Evolutionary conservation across 352 stramenopile species (phyloP).

Genomic region (Pythium coloratum): DNA sequence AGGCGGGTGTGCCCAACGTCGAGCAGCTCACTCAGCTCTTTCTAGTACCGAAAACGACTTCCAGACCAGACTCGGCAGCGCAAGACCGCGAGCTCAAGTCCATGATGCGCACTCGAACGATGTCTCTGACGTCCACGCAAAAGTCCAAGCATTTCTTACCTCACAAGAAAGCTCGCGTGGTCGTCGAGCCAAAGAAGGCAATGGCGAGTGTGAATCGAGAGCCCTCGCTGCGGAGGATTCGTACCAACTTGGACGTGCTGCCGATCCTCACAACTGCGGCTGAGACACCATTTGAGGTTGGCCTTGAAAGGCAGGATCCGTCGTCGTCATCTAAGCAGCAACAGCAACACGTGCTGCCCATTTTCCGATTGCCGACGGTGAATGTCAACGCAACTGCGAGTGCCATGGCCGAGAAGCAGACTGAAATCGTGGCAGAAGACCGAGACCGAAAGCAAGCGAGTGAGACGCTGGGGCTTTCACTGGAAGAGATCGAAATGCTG

Average conservation of each 20-base stretch:
- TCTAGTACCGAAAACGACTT: constrained; percentile 19
- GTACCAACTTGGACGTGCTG: constrained; percentile 58
- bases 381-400: constrained; percentile 44
- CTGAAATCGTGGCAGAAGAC: constrained; percentile 49
- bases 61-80: constrained; percentile 10
- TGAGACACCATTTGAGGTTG: constrained; percentile 76
- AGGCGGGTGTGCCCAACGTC: constrained; percentile 28
- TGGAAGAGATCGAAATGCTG: constrained; percentile 67
- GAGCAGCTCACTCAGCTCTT: constrained; percentile 51
- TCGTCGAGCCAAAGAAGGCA: constrained; percentile 1
- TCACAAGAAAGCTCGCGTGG: constrained; percentile 39
- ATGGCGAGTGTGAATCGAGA: constrained; percentile 13
- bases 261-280: constrained; percentile 67
- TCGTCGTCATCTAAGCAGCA: constrained; percentile 9
- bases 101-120: constrained; percentile 47
- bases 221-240: constrained; percentile 26
- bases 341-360: constrained; percentile 57
- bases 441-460: constrained; percentile 60
- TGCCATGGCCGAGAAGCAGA: constrained; percentile 39
- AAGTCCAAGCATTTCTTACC: constrained; percentile 40
- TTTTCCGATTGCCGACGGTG: constrained; percentile 69
- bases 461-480: constrained; percentile 54
- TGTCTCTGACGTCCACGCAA: constrained; percentile 45
- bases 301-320: constrained; percentile 29
- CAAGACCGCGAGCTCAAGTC: constrained; percentile 31